These are phyloP conservation scores for Rhizopogon sp. DNA, from an alignment of 768 basidiomycete genomes.

Conservation along the genomic window DNA sequence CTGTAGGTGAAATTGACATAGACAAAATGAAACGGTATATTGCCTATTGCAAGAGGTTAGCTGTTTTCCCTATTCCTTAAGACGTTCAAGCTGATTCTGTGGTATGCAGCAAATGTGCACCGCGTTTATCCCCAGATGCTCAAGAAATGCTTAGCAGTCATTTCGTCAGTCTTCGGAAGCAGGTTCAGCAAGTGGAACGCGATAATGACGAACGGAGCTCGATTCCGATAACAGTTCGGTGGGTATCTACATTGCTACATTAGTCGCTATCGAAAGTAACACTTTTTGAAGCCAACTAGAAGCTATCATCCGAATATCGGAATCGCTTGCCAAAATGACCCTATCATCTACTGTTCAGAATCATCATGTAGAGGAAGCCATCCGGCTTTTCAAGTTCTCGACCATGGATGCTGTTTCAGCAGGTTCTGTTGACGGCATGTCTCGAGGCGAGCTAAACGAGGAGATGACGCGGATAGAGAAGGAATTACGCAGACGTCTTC, in stretches of 20 bases:
- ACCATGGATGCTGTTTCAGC: slow-evolving; percentile 99
- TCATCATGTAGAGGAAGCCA: slow-evolving; percentile 96
- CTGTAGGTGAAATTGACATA: slow-evolving; percentile 84
- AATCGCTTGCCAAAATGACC: slow-evolving; percentile 92
- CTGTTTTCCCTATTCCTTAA: not conserved
- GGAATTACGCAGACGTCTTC: slow-evolving; percentile 76
- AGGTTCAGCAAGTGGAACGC: slow-evolving; percentile 92
- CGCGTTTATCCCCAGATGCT: slow-evolving; percentile 87
- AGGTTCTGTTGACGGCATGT: slow-evolving; percentile 88
- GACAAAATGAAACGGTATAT: slow-evolving; percentile 99
- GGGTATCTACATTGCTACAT: slow-evolving; percentile 18
- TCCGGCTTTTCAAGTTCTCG: slow-evolving; percentile 96
- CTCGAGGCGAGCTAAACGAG: slow-evolving; percentile 86
- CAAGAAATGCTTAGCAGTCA: slow-evolving; percentile 96
- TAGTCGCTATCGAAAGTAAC: slow-evolving; percentile 2
- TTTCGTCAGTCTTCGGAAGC: slow-evolving; percentile 87
- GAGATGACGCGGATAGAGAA: slow-evolving; percentile 90
- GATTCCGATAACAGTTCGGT: slow-evolving; percentile 98
- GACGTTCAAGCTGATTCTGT: slow-evolving; percentile 1
- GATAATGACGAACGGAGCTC: slow-evolving; percentile 98
- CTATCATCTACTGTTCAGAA: slow-evolving; percentile 81
- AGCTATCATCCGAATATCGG: slow-evolving; percentile 98
- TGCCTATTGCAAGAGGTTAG: slow-evolving; percentile 90
- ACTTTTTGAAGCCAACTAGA: slow-evolving; percentile 69
- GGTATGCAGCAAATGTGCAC: slow-evolving; percentile 82